Evolutionary conservation across 2,329 filamentous ascomycete species (phyloP), one percentile per base, ranked within the genome.

Genomic region (Lachnellula suecica): DNA sequence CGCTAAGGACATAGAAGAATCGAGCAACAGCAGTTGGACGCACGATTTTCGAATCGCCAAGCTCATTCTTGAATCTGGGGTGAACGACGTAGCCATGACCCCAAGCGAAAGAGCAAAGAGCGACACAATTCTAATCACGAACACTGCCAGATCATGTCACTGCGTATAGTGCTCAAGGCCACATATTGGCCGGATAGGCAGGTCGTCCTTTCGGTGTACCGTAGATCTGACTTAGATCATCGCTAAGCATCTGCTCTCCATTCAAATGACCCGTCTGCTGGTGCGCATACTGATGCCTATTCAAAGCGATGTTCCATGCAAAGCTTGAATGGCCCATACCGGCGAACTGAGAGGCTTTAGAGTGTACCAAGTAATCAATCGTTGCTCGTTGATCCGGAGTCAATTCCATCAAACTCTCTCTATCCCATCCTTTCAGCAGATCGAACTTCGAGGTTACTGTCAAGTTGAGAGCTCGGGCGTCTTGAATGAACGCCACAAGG

Each of bases 351-450:
- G 68, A 69, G 10, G 71, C 69, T n/a, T 71, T 63, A 46, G 72
- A 63, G 60, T 77, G 61, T 6, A 79, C 68, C 61, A 77, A 72
- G 61, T 74, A 77, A 63, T 79, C 76, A 4, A 78, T 70, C 31
- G 78, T 62, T 1, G 68, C 71, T 35, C 71, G 70, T 65, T 79
- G 75, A 59, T 78, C 74, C 67, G 69, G 75, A 4, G 63, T 70
- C 41, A 79, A 58, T 13, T 44, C 41, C 7, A 67, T 42, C 4
- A 78, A 63, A 13, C 51, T 51, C 15, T 44, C 53, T 1, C 65
- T 57, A 42, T 75, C 72, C 1, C 46, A 25, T 10, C 56, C 31
- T 51, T 64, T 64, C 10, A 77, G 67, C 2, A 78, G 56, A 24
- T 74, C 69, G n/a, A 63, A 53, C 61, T 75, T 76, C 27, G 52